Conservation (phyloP, 768 basidiomycete genomes). For the Agaricus blazei region DNA sequence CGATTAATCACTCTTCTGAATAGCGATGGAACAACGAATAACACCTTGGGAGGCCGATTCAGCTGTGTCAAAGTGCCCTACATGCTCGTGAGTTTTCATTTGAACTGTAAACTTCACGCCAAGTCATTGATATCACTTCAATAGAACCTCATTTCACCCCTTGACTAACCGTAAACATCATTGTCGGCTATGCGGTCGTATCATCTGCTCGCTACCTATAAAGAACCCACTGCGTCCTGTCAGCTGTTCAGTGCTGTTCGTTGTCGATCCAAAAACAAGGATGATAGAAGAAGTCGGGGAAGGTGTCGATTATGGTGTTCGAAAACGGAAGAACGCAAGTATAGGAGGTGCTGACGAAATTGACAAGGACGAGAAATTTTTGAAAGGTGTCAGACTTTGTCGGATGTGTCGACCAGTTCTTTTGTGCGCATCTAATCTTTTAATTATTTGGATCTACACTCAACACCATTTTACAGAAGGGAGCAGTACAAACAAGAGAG, state of each 20-base stretch:
- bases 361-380: constrained; percentile 73
- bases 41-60: constrained; percentile 94
- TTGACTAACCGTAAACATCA: constrained; percentile 95
- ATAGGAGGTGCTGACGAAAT: constrained; percentile 32
- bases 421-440: constrained; percentile 44
- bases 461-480: constrained; percentile 40
- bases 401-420: constrained; percentile 76
- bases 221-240: constrained; percentile 63
- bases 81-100: constrained; percentile 64
- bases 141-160: constrained; percentile 73
- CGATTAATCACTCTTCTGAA: background rate
- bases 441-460: background rate
- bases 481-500: constrained; percentile 75
- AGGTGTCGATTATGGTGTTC: constrained; percentile 81
- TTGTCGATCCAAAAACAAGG: constrained; percentile 76
- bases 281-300: constrained; percentile 81
- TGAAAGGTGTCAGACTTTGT: constrained; percentile 88
- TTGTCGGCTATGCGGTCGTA: constrained; percentile 88
- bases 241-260: constrained; percentile 76
- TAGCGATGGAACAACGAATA: constrained; percentile 84
- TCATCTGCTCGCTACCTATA: constrained; percentile 84
- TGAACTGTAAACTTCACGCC: background rate
- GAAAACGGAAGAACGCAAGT: constrained; percentile 34
- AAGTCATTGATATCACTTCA: background rate
- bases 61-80: constrained; percentile 69